phyloP scores from a whole-genome alignment of 1,139 yeast genomes.

The Meyerozyma carpophila region DNA sequence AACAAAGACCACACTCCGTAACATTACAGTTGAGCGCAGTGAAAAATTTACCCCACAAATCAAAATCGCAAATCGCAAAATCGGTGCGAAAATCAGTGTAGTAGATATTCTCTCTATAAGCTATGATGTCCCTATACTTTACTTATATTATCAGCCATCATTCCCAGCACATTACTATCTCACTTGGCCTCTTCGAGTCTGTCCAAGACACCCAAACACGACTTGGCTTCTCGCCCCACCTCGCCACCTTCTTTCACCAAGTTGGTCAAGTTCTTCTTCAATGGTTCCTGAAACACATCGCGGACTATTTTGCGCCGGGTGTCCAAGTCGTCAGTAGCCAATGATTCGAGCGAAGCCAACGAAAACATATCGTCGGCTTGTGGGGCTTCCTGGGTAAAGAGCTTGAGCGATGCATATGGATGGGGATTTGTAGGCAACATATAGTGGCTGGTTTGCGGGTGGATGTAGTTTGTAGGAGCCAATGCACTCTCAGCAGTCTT shows the following conservation, averaged over 20 bases:
- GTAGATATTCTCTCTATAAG: too few species aligned
- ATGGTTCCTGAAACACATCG: conserved; percentile 47
- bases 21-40: not conserved
- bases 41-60: conserved; percentile 1
- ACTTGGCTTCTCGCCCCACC: conserved; percentile 54
- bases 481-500: conserved; percentile 1
- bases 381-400: conserved; percentile 39
- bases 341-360: conserved; percentile 25
- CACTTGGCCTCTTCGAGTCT: too few species aligned
- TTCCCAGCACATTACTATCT: too few species aligned
- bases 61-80: not conserved
- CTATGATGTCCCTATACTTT: too few species aligned
- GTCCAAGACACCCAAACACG: conserved; percentile 18
- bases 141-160: too few species aligned
- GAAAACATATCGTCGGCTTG: conserved; percentile 23
- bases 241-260: conserved; percentile 73
- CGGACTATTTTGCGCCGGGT: conserved; percentile 55
- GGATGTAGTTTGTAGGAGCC: conserved; percentile 18
- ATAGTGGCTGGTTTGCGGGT: conserved; percentile 46
- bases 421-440: conserved; percentile 50
- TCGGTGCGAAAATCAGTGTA: not conserved
- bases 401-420: conserved; percentile 55
- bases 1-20: not conserved
- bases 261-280: conserved; percentile 46
- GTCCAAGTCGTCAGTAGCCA: conserved; percentile 51